phyloP scores from a whole-genome alignment of 345 rosid species.

The Streptanthus diversifolius region DNA sequence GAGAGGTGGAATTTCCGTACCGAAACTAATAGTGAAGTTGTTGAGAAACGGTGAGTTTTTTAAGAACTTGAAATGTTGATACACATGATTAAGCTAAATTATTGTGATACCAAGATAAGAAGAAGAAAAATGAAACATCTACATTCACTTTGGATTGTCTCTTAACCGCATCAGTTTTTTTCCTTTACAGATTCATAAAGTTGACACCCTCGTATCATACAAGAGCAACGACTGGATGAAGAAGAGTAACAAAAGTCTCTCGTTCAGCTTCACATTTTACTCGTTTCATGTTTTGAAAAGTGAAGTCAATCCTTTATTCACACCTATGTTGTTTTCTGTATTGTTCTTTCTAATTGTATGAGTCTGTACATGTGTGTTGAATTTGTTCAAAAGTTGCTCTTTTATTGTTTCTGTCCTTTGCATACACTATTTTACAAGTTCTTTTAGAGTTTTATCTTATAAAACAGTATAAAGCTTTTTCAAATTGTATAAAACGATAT shows the following conservation, averaged over 20 bases:
- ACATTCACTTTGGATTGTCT: background rate
- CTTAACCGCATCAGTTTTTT: background rate
- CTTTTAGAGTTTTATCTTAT: no score
- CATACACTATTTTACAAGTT: no score
- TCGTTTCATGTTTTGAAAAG: background rate
- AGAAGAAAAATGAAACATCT: background rate
- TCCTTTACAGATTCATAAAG: constrained; percentile 79
- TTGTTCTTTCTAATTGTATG: constrained; percentile 10
- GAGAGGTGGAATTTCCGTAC: constrained; percentile 97
- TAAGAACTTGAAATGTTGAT: background rate
- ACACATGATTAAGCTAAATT: constrained; percentile 95
- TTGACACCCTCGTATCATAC: constrained; percentile 90
- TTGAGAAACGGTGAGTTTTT: constrained; percentile 65
- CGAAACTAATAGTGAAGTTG: constrained; percentile 74
- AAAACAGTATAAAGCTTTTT: no score
- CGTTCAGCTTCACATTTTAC: background rate
- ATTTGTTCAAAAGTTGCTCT: no score
- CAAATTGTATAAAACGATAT: no score
- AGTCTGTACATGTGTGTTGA: no score
- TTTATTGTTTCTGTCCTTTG: no score
- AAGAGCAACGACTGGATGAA: constrained; percentile 94
- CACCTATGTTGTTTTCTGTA: constrained; percentile 30
- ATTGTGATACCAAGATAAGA: constrained; percentile 84
- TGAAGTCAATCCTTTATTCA: constrained; percentile 65
- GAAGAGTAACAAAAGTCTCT: constrained; percentile 29